These are phyloP conservation scores for Sporothrix inflata DNA, from an alignment of 2,329 filamentous ascomycete species.

Conservation along the genomic window DNA sequence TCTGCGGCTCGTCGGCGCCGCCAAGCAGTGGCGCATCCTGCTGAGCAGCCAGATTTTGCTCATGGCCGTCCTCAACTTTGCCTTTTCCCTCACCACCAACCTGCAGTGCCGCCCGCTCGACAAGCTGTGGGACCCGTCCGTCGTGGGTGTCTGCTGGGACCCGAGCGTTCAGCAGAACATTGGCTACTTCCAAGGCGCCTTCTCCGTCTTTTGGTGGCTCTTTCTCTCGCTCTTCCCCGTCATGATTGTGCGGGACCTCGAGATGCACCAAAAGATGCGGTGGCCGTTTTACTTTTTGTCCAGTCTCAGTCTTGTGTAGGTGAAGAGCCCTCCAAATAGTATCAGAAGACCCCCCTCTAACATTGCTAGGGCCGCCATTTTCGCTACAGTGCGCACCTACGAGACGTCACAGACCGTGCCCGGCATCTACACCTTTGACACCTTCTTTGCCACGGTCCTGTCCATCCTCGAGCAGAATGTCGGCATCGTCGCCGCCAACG, in stretches of 20 bases:
- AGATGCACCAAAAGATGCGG: slow-evolving; percentile 37
- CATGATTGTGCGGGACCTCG: slow-evolving; percentile 40
- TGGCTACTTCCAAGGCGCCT: slow-evolving; percentile 44
- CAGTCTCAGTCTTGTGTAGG: slow-evolving; percentile 38
- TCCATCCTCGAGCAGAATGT: slow-evolving; percentile 45
- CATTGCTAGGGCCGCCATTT: slow-evolving; percentile 38
- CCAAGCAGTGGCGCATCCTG: slow-evolving; percentile 40
- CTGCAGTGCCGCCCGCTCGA: slow-evolving; percentile 46
- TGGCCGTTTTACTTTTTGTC: slow-evolving; percentile 45
- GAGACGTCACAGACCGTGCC: slow-evolving; percentile 40
- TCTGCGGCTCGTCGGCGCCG: slow-evolving; percentile 39
- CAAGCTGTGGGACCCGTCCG: slow-evolving; percentile 43
- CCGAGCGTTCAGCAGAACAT: slow-evolving; percentile 41
- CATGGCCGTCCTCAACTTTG: slow-evolving; percentile 42
- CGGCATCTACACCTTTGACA: slow-evolving; percentile 39
- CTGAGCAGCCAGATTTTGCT: slow-evolving; percentile 40
- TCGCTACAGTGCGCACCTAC: slow-evolving; percentile 43
- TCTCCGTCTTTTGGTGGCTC: slow-evolving; percentile 44
- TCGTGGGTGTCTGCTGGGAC: slow-evolving; percentile 42
- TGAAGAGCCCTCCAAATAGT: no score
- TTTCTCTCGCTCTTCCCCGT: slow-evolving; percentile 44
- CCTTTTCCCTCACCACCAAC: slow-evolving; percentile 42
- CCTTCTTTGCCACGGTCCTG: slow-evolving; percentile 42
- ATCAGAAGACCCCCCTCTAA: no score
- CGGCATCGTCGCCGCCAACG: slow-evolving; percentile 45